Conservation (phyloP, 345 rosid genomes). For the Ceriops tagal region DNA sequence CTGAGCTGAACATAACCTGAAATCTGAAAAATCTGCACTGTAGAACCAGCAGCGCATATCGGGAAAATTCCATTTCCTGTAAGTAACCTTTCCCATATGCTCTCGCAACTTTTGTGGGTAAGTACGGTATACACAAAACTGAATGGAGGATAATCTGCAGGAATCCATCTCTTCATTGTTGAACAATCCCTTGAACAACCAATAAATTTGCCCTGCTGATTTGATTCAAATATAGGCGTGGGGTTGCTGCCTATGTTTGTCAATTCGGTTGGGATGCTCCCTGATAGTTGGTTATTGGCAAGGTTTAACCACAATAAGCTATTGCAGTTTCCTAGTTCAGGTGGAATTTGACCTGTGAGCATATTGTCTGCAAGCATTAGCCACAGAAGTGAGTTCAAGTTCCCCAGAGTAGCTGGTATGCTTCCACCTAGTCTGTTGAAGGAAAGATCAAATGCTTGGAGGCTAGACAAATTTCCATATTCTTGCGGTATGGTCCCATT, state of each 20-base stretch:
- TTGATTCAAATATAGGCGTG: constrained; percentile 46
- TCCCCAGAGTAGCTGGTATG: constrained; percentile 66
- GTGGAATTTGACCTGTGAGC: constrained; percentile 61
- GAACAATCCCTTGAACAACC: constrained; percentile 78
- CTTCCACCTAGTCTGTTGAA: constrained; percentile 61
- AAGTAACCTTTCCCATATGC: constrained; percentile 69
- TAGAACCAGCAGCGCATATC: constrained; percentile 44
- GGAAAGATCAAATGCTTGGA: constrained; percentile 90
- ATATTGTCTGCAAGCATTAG: constrained; percentile 87
- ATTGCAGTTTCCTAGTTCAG: constrained; percentile 62
- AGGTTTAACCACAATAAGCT: constrained; percentile 90
- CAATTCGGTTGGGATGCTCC: constrained; percentile 57
- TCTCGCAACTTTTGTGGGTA: constrained; percentile 65
- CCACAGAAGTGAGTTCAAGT: constrained; percentile 73
- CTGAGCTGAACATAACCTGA: constrained; percentile 81
- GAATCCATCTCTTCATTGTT: constrained; percentile 88
- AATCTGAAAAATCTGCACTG: constrained; percentile 32
- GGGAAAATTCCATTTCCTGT: constrained; percentile 69
- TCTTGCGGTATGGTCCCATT: constrained; percentile 63
- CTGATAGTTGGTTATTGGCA: constrained; percentile 71
- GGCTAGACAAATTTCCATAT: constrained; percentile 50
- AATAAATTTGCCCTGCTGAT: constrained; percentile 30
- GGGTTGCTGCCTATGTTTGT: constrained; percentile 58
- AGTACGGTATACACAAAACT: constrained; percentile 63
- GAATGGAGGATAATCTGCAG: constrained; percentile 89